Evolutionary conservation across 1,139 yeast genomes (phyloP), one percentile per base, ranked within the genome.

Genomic region (Groenewaldozyma auringiensis): DNA sequence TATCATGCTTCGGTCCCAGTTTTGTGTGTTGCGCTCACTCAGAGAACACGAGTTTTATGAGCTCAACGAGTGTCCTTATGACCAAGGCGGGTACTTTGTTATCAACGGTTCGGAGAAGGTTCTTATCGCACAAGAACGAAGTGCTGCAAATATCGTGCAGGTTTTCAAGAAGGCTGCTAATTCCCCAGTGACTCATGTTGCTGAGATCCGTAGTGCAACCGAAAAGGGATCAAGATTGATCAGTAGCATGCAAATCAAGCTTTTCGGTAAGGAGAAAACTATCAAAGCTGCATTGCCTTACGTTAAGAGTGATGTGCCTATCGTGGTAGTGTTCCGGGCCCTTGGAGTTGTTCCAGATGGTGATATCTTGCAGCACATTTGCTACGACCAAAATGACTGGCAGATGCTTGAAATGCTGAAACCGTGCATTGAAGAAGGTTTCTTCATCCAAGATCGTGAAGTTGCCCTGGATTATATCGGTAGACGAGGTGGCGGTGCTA

Each of bases 371-470:
- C 97, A 92, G 67, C 98, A 92, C 66, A 92, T 92, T 49, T 94
- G 98, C 71, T 94, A 89, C 65, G 99, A 92, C 67, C 89, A 89
- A 48, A 85, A 83, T 57, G 99, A 92, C 71, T 89, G 97, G 96
- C 98, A 92, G 69, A 94, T 94, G 98, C 77, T 92, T 68, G 99
- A 94, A 70, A 87, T 92, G 94, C 76, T 94, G 62, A 94, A 92
- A 65, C 98, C 99, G 3, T 92, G 98, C 77, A 95, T 94, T 52
- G 99, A 94, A 67, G 98, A 94, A 71, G 98, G 96, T 48, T 94
- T 92, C 66, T 94, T 92, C 43, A 89, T 94, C 52, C 98, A 94
- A 70, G 97, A 94, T 64, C 82, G 95, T 63, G 98, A 92, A 70
- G 95, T 94, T 45, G 98, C 98, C 1, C 78, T 92, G 55, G 98